Evolutionary conservation across 768 basidiomycete genomes (phyloP), one percentile per base, ranked within the genome.

Genomic region (Mycena filopes): DNA sequence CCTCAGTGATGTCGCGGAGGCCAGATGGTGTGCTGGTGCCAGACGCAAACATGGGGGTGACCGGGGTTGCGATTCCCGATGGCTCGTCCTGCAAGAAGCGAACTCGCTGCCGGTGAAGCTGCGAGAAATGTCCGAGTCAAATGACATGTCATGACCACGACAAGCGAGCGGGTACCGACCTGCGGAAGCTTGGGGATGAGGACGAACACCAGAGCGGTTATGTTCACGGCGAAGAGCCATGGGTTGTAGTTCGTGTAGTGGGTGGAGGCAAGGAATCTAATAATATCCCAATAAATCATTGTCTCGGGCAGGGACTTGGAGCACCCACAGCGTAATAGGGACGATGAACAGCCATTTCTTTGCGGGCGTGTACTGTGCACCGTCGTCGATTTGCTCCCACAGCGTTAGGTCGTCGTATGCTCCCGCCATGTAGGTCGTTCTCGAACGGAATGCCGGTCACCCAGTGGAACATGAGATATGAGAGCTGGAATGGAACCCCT

Each of bases 321-420:
- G 38, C 29, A 81, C 95, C 75, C 72, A 98, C 98, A 99, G 82
- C 40, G 85, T 84, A 69, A 99, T 90, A 0, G 98, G 98, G 10
- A 96, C 89, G 56, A 87, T 88, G 64, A 98, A 86, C 29, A 99
- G 83, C 95, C 96, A 99, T 76, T 99, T 99, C 82, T 95, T 98
- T 7, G 98, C 91, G 1, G 98, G 98, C 7, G 98, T 99, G 78
- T 99, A 98, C 73, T 99, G 98, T 1, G 96, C 98, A 41, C 98
- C 98, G 53, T 94, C 92, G 77, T 99, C 98, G 53, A 99, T 99
- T 83, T 99, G 98, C 75, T 99, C 98, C 98, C 98, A 99, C 31
- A 99, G 82, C 0, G 98, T 99, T 50, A 99, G 86, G 72, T 98
- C 95, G 76, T 99, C 98, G 79, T 97, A 99, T 15, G 95, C 98